These are phyloP conservation scores for Venturia nashicola DNA, from an alignment of 2,329 filamentous ascomycete genomes.

Conservation along the genomic window DNA sequence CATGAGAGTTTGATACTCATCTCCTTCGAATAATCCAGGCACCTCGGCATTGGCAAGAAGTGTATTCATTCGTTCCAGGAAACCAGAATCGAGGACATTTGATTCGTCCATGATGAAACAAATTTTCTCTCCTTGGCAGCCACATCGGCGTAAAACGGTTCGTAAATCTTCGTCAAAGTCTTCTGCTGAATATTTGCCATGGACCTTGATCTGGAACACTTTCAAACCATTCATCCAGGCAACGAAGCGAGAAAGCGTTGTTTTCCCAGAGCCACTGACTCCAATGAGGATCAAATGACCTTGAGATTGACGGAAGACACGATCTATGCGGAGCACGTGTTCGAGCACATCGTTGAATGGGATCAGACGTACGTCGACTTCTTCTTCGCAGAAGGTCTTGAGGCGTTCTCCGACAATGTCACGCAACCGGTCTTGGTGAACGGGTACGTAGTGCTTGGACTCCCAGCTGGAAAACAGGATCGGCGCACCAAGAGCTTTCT, in stretches of 20 bases:
- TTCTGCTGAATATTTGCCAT: constrained; percentile 94
- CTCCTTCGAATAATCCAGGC: constrained; percentile 95
- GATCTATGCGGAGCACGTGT: constrained; percentile 94
- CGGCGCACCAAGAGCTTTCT: constrained; percentile 76
- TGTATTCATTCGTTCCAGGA: constrained; percentile 98
- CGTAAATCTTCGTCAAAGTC: constrained; percentile 98
- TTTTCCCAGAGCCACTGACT: constrained; percentile 97
- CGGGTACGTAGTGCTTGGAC: constrained; percentile 95
- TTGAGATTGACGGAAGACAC: constrained; percentile 96
- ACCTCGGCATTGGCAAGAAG: constrained; percentile 98
- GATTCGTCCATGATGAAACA: constrained; percentile 99
- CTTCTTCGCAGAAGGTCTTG: constrained; percentile 98
- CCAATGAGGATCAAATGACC: constrained; percentile 97
- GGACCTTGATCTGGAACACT: constrained; percentile 99
- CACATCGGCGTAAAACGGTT: constrained; percentile 82
- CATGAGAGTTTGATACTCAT: constrained; percentile 97
- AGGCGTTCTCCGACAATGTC: constrained; percentile 96
- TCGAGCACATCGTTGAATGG: constrained; percentile 99
- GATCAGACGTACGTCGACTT: constrained; percentile 95
- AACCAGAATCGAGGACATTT: constrained; percentile 95
- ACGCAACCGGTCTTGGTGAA: constrained; percentile 85
- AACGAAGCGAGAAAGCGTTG: constrained; percentile 91
- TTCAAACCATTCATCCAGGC: constrained; percentile 99
- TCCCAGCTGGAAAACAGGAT: constrained; percentile 99
- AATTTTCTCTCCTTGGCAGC: constrained; percentile 97